A percentile compares a stretch with the other conserved stretches of the same genome.
Conservation (phyloP, 257 asterid genomes). For the Ocimum tenuiflorum region DNA sequence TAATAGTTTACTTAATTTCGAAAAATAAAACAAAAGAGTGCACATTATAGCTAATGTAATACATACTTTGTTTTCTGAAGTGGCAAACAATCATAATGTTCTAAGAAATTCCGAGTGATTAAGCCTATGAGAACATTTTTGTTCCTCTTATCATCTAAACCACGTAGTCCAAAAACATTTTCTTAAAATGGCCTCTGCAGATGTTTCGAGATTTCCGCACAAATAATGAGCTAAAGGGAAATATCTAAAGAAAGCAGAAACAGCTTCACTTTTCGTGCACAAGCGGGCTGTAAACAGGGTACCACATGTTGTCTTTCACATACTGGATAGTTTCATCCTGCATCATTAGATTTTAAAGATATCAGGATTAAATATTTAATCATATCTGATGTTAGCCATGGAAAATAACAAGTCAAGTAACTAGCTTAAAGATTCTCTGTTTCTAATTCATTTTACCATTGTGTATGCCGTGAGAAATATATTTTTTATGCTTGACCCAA, state of each 20-base stretch:
- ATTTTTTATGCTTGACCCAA: too few relatives aligned
- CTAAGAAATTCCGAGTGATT: too few relatives aligned
- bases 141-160: conserved; percentile 2
- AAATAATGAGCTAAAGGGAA: background rate
- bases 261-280: conserved; percentile 77
- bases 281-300: conserved; percentile 85
- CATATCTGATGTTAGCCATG: background rate
- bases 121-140: background rate
- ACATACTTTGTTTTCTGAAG: too few relatives aligned
- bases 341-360: conserved; percentile 13
- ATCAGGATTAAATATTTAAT: background rate
- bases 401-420: background rate
- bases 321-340: conserved; percentile 68
- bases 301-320: conserved; percentile 82
- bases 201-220: conserved; percentile 23
- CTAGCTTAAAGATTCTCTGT: background rate
- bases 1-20: too few relatives aligned
- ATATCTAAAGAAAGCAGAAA: background rate
- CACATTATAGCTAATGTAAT: too few relatives aligned
- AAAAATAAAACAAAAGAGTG: too few relatives aligned
- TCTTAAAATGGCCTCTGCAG: conserved; percentile 25
- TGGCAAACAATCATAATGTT: too few relatives aligned
- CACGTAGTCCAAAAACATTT: conserved; percentile 6
- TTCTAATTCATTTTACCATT: background rate
- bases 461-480: too few relatives aligned